A percentile compares a stretch with the other conserved stretches of the same genome.
phyloP scores from a whole-genome alignment of 2,329 filamentous ascomycete species.

The Lasiodiplodia gonubiensis region DNA sequence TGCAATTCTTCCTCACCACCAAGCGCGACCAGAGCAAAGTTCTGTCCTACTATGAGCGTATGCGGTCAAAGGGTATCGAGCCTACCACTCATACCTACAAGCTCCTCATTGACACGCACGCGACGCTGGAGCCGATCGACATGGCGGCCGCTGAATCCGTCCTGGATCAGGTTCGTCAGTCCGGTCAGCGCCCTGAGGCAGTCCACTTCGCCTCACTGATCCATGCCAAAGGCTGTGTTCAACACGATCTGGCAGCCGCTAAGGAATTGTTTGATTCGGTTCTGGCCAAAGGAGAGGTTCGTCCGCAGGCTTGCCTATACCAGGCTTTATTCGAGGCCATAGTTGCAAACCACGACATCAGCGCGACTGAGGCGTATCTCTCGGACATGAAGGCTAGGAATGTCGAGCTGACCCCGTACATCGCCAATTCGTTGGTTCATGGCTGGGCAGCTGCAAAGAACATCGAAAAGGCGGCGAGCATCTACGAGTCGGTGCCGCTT shows the following conservation, averaged over 20 bases:
- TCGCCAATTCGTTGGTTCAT: conserved; percentile 97
- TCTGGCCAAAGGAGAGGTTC: conserved; percentile 68
- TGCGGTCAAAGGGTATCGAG: conserved; percentile 83
- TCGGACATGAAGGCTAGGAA: conserved; percentile 73
- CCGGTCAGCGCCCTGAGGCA: conserved; percentile 80
- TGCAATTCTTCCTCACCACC: conserved; percentile 98
- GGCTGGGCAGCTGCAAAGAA: conserved; percentile 89
- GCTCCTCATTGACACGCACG: conserved; percentile 92
- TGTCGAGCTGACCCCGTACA: conserved; percentile 92
- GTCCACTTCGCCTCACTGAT: conserved; percentile 96
- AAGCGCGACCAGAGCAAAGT: conserved; percentile 97
- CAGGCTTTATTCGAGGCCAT: conserved; percentile 97
- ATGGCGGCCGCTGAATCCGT: conserved; percentile 87
- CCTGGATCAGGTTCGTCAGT: conserved; percentile 75
- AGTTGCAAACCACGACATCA: conserved; percentile 90
- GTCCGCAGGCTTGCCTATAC: conserved; percentile 84
- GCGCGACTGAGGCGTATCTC: conserved; percentile 72
- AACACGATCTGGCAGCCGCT: conserved; percentile 88
- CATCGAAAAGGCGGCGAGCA: conserved; percentile 75
- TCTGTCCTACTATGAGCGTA: conserved; percentile 90
- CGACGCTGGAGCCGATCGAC: conserved; percentile 88
- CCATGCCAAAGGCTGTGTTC: conserved; percentile 91
- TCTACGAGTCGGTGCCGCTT: conserved; percentile 79
- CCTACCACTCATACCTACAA: conserved; percentile 98
- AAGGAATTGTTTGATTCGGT: conserved; percentile 82